These are phyloP conservation scores for Puccinellia tenuiflora DNA, from an alignment of 176 grass and related monocot species.

Conservation along the genomic window DNA sequence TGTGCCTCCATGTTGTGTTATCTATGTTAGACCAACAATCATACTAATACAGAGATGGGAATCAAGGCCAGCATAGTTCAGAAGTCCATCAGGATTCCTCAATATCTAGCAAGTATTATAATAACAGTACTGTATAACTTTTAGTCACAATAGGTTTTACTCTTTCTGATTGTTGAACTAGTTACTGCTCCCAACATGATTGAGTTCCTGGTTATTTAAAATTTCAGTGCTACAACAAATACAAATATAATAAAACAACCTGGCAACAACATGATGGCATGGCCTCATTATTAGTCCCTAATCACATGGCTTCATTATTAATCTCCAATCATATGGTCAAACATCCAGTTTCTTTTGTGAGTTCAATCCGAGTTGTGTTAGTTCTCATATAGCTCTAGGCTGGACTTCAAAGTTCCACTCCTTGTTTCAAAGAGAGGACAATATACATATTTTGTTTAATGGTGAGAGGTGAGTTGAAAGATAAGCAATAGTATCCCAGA, in stretches of 20 bases:
- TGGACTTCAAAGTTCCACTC: not conserved
- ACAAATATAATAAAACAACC: not conserved
- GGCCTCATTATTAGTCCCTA: not conserved
- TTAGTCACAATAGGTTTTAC: not conserved
- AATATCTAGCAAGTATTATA: not conserved
- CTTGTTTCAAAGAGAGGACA: not conserved
- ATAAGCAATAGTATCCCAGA: not conserved
- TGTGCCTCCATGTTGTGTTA: not conserved
- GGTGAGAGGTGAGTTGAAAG: not conserved
- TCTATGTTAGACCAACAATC: not conserved
- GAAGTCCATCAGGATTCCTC: not conserved
- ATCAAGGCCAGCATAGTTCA: not conserved
- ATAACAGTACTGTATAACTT: not conserved
- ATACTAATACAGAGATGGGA: not conserved
- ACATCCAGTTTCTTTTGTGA: not conserved
- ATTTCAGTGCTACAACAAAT: not conserved
- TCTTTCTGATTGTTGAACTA: not conserved
- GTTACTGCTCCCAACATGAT: not conserved
- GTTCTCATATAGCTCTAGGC: not conserved
- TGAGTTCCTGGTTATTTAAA: not conserved
- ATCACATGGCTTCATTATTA: not conserved
- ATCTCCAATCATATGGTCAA: not conserved
- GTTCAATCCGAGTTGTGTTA: not conserved
- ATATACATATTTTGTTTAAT: not conserved
- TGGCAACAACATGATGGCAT: not conserved